These are phyloP conservation scores for Mycena metata DNA, from an alignment of 768 basidiomycete species.

Conservation along the genomic window DNA sequence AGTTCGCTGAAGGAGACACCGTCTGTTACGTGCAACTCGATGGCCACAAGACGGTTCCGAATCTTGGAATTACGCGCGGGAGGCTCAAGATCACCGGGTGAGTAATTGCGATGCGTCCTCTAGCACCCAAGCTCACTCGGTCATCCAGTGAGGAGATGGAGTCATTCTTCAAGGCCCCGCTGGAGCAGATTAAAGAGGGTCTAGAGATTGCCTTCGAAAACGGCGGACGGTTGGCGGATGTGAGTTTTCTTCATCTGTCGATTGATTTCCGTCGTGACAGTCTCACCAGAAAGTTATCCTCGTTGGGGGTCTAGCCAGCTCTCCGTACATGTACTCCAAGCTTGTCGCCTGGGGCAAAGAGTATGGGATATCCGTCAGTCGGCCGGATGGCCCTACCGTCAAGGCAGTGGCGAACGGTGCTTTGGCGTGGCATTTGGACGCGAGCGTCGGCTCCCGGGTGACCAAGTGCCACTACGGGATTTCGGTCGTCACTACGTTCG, in stretches of 20 bases:
- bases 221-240: conserved; percentile 36
- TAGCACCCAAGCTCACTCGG: background rate
- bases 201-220: conserved; percentile 41
- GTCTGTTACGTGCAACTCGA: conserved; percentile 36
- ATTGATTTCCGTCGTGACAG: background rate
- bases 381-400: conserved; percentile 43
- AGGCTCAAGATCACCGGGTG: conserved; percentile 39
- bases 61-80: conserved; percentile 35
- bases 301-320: conserved; percentile 48
- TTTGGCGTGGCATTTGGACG: conserved; percentile 46
- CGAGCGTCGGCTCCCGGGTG: conserved; percentile 42
- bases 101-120: background rate
- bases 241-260: background rate
- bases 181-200: conserved; percentile 35
- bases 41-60: conserved; percentile 35
- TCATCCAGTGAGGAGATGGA: conserved; percentile 34
- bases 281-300: conserved; percentile 44
- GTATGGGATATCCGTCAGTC: conserved; percentile 36
- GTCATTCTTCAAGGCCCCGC: conserved; percentile 35
- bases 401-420: conserved; percentile 50
- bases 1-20: conserved; percentile 35
- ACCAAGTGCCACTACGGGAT: conserved; percentile 46
- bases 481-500: conserved; percentile 22
- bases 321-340: conserved; percentile 44
- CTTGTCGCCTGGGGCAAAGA: conserved; percentile 41